A percentile compares a stretch with the other conserved stretches of the same genome.
Evolutionary conservation across 306 rosid species (phyloP).

Genomic region (Vicia sativa): DNA sequence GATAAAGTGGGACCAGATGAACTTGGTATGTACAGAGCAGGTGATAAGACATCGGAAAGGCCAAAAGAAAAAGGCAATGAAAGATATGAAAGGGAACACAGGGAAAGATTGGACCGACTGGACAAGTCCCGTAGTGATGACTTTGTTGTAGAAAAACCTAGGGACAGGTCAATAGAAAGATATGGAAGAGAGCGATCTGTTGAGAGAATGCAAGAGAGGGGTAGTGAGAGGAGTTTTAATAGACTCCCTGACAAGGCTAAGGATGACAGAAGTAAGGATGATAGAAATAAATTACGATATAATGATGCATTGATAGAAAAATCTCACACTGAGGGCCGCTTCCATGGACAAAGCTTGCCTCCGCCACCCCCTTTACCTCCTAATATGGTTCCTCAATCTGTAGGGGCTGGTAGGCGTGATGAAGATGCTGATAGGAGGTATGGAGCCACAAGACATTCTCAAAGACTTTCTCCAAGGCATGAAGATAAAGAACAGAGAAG

Average conservation of each 20-base stretch:
- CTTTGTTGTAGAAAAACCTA: conserved; percentile 59
- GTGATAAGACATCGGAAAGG: conserved; percentile 79
- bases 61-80: conserved; percentile 81
- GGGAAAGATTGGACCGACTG: conserved; percentile 81
- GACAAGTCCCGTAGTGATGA: conserved; percentile 94
- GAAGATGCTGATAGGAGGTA: conserved; percentile 92
- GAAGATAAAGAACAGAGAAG: conserved; percentile 92
- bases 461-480: conserved; percentile 94
- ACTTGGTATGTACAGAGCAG: conserved; percentile 54
- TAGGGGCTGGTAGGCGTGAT: conserved; percentile 84
- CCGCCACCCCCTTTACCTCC: conserved; percentile 99
- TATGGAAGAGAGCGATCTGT: conserved; percentile 91
- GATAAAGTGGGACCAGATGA: conserved; percentile 77
- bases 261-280: conserved; percentile 79
- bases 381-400: conserved; percentile 89
- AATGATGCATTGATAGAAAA: conserved; percentile 68
- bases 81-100: conserved; percentile 84
- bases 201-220: conserved; percentile 82
- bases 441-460: conserved; percentile 83
- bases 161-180: conserved; percentile 92
- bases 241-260: conserved; percentile 77
- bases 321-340: conserved; percentile 82
- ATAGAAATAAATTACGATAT: conserved; percentile 75
- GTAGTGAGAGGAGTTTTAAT: conserved; percentile 71
- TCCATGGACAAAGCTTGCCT: conserved; percentile 93